phyloP scores from a whole-genome alignment of 805 yeast genomes.

The Metschnikowia borealis region DNA sequence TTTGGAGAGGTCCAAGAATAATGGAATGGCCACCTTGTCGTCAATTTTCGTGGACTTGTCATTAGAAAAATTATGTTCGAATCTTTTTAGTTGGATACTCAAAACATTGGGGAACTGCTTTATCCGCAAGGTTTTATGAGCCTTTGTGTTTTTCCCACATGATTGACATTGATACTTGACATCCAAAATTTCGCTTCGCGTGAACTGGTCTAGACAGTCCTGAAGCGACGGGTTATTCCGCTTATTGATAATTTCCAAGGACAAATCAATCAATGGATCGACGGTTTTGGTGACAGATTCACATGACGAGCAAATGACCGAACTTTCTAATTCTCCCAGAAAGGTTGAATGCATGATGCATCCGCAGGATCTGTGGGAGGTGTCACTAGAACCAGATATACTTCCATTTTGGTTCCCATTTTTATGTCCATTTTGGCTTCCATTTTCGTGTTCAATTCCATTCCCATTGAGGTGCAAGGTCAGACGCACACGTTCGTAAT shows the following conservation, averaged over 20 bases:
- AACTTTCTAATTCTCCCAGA: conserved; percentile 77
- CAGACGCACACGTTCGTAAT: conserved; percentile 24
- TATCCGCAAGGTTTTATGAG: conserved; percentile 65
- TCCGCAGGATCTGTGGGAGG: conserved; percentile 40
- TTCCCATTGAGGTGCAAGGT: neutral
- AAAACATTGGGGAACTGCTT: conserved; percentile 71
- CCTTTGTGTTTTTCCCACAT: conserved; percentile 61
- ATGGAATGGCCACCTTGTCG: conserved; percentile 66
- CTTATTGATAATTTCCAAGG: conserved; percentile 59
- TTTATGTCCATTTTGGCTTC: neutral
- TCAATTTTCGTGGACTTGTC: conserved; percentile 68
- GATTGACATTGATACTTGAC: conserved; percentile 63
- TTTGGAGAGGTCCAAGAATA: conserved; percentile 64
- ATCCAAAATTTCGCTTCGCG: conserved; percentile 73
- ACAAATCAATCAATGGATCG: conserved; percentile 88
- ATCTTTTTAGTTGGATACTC: conserved; percentile 79
- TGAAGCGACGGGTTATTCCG: conserved; percentile 36
- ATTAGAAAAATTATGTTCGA: conserved; percentile 52
- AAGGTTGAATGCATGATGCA: conserved; percentile 84
- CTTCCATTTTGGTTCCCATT: neutral
- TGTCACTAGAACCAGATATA: neutral
- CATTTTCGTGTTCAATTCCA: neutral
- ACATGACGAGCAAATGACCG: conserved; percentile 72
- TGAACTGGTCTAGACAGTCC: conserved; percentile 73
- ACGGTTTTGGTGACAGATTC: conserved; percentile 58